Base-by-base conservation (phyloP, 1,284 basidiomycete species). In the Cryptococcus hybrid region DNA sequence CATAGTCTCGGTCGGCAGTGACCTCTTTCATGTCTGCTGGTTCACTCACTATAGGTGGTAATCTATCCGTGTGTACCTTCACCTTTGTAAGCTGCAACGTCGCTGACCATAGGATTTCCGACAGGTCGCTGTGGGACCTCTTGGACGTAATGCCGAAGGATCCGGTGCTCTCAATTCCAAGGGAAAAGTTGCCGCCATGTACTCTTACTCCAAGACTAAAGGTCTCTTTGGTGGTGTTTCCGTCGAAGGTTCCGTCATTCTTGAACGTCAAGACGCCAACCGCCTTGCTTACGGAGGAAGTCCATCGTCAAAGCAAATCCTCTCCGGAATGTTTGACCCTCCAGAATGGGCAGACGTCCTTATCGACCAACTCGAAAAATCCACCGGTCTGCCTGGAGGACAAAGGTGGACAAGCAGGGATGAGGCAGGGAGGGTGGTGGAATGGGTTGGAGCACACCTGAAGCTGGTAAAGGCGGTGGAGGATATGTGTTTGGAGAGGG, bases 61-160 rank as follows among this genome's bases (percentile, higher is more conserved):
- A 95, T 73, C 81, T 94, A 75, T 92, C 89, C 59, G 80, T 71
- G 18, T 48, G 66, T 61, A 36, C 13, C n/a, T 12, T n/a, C 36
- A 30, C 4, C 30, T 30, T 30, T 30, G 11, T 38, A 30, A 36
- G 43, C 42, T 15, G 34, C 3, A 30, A 30, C 9, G 7, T 13
- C 18, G 37, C n/a, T 42, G 5, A n/a, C 18, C 46, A 44, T 12
- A 39, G 11, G 18, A 5, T 7, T 15, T n/a, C n/a, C 42, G 39
- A 9, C 45, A 70, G 49, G 62, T 99, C 54, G 94, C 95, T 6
- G 83, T 98, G 0, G 95, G 96, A 1, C 95, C 95, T 1, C 79
- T 99, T 0, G 95, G 95, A 18, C 86, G 95, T 42, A 96, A 93
- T 64, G 92, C 94, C 11, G 95, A 98, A 79, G 96, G 92, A 1